Evolutionary conservation across 768 basidiomycete genomes (phyloP).

Genomic region (Tulasnella calospora): DNA sequence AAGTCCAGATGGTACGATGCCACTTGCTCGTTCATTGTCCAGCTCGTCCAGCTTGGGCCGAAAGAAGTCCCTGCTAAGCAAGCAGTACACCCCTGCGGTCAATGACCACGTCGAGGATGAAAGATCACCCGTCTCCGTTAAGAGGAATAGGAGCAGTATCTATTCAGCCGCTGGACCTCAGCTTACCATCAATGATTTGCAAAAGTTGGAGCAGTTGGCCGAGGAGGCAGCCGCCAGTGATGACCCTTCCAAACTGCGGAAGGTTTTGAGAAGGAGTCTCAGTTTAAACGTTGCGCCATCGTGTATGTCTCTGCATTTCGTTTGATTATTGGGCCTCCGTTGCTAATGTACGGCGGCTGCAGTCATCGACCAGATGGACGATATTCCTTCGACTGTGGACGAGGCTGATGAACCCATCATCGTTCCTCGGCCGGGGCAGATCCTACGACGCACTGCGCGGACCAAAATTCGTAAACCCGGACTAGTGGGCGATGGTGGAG

Average conservation of each 20-base stretch:
- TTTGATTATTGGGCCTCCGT: conserved; percentile 27
- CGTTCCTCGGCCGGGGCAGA: conserved; percentile 76
- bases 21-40: conserved; percentile 34
- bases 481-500: conserved; percentile 67
- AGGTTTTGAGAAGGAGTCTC: conserved; percentile 74
- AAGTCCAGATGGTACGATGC: conserved; percentile 28
- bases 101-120: conserved; percentile 68
- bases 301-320: conserved; percentile 51
- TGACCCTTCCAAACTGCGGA: conserved; percentile 75
- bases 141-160: conserved; percentile 62
- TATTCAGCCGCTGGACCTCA: conserved; percentile 70
- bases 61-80: conserved; percentile 88
- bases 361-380: conserved; percentile 67
- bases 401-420: conserved; percentile 90
- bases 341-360: conserved; percentile 13
- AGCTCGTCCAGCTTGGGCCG: conserved; percentile 55
- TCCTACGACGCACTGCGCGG: conserved; percentile 84
- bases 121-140: conserved; percentile 54
- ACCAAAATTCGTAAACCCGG: conserved; percentile 92
- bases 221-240: conserved; percentile 81
- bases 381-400: conserved; percentile 58
- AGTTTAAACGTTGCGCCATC: conserved; percentile 81
- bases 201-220: conserved; percentile 86
- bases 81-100: conserved; percentile 81
- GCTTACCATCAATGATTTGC: conserved; percentile 89